Conservation (phyloP, 345 rosid genomes). For the Euclidium syriacum region DNA sequence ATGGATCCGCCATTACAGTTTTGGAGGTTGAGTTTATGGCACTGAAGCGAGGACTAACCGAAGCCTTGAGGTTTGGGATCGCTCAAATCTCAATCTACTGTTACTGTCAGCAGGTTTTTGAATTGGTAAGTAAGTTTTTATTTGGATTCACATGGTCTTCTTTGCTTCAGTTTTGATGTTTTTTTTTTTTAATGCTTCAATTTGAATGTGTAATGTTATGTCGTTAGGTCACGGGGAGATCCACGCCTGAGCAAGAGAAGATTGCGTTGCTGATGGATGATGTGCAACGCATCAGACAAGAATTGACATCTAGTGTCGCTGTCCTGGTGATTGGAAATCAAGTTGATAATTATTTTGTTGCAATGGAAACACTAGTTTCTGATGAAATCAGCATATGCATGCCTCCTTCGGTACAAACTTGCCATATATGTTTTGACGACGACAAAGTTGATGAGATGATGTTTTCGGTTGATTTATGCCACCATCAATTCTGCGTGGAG, state of each 20-base stretch:
- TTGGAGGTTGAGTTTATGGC: not conserved
- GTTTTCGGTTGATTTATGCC: slow-evolving; percentile 51
- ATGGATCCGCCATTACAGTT: not conserved
- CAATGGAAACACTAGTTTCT: slow-evolving; percentile 54
- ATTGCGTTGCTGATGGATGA: slow-evolving; percentile 25
- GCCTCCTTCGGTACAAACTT: slow-evolving; percentile 33
- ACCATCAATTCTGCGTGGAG: slow-evolving; percentile 51
- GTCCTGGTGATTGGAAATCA: slow-evolving; percentile 28
- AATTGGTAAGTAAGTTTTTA: not conserved
- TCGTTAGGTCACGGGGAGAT: not conserved
- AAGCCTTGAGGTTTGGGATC: not conserved
- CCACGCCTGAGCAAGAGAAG: slow-evolving; percentile 3
- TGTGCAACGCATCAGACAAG: not conserved
- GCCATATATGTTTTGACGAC: slow-evolving; percentile 54
- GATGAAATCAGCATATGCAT: slow-evolving; percentile 36
- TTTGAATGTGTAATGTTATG: too few relatives aligned
- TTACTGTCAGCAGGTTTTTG: not conserved
- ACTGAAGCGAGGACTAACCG: not conserved
- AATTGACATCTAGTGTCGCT: not conserved
- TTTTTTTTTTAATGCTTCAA: too few relatives aligned
- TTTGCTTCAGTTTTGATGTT: too few relatives aligned
- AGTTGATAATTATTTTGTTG: slow-evolving; percentile 44
- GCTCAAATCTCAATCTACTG: not conserved
- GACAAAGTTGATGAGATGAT: slow-evolving; percentile 31
- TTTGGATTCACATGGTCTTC: not conserved